A percentile compares a stretch with the other conserved stretches of the same genome.
Evolutionary conservation across 257 asterid genomes (phyloP).

Genomic region (Echium plantagineum): DNA sequence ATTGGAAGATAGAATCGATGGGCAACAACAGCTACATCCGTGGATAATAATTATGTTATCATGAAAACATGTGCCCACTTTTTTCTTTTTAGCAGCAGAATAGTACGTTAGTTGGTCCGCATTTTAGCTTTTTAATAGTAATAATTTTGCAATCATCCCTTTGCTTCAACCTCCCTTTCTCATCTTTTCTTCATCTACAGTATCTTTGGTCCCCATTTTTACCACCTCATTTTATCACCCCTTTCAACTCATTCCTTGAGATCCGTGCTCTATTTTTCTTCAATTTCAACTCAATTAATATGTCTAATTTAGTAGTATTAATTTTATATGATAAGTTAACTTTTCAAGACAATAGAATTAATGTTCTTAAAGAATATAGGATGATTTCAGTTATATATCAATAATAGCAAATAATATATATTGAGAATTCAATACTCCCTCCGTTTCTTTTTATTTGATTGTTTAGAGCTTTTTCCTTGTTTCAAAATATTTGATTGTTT

Average conservation of each 20-base stretch:
- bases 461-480: too few species aligned
- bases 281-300: neutral
- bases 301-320: neutral
- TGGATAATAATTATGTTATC: slow-evolving; percentile 1
- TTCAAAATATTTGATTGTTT: too few species aligned
- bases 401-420: too few species aligned
- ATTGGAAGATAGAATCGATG: too few species aligned
- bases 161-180: neutral
- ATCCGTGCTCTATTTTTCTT: neutral
- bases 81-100: neutral
- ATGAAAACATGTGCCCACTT: neutral
- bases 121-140: neutral
- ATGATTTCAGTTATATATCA: too few species aligned
- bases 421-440: too few species aligned
- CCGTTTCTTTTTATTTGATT: too few species aligned
- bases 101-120: slow-evolving; percentile 1
- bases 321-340: too few species aligned
- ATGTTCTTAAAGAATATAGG: too few species aligned
- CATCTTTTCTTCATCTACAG: neutral
- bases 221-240: neutral
- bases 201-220: neutral
- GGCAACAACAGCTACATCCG: neutral
- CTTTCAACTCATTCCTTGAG: neutral
- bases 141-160: slow-evolving; percentile 1
- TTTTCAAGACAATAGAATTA: too few species aligned